Evolutionary conservation across 371 early-diverging fungal species (phyloP).

Genomic region (Coemansia sp.): DNA sequence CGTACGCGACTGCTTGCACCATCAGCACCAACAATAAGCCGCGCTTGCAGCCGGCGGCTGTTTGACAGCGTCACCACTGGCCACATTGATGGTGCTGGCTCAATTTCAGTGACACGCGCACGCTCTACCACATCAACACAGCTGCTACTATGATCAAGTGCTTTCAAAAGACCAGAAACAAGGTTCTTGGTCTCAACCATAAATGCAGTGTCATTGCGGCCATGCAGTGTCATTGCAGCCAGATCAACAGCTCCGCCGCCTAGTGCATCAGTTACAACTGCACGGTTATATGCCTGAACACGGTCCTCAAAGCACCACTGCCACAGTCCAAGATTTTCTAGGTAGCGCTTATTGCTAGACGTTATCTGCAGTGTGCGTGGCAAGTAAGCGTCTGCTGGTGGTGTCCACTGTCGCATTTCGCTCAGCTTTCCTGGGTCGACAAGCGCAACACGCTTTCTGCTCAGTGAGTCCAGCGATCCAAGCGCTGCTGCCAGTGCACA

Average conservation of each 20-base stretch:
- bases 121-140: conserved; percentile 37
- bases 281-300: conserved; percentile 39
- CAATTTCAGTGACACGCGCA: conserved; percentile 13
- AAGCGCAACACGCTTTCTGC: conserved; percentile 36
- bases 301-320: conserved; percentile 35
- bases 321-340: conserved; percentile 36
- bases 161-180: conserved; percentile 30
- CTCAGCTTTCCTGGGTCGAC: conserved; percentile 39
- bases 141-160: neutral
- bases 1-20: conserved; percentile 88
- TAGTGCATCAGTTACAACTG: conserved; percentile 39
- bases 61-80: conserved; percentile 44
- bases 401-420: conserved; percentile 35
- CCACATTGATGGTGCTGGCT: conserved; percentile 11
- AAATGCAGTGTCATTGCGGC: conserved; percentile 18
- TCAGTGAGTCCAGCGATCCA: conserved; percentile 13
- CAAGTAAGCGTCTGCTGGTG: conserved; percentile 40
- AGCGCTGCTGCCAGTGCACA: conserved; percentile 80
- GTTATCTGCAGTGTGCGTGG: conserved; percentile 53
- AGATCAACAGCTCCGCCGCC: conserved; percentile 35
- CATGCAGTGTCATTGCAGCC: neutral
- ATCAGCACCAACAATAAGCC: conserved; percentile 75
- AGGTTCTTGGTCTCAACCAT: conserved; percentile 51
- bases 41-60: conserved; percentile 16
- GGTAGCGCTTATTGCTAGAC: conserved; percentile 39